Percentiles rank a stretch among this genome's conserved stretches.
phyloP scores from a whole-genome alignment of 139 green algal genomes.

The Yamagishiella unicocca region DNA sequence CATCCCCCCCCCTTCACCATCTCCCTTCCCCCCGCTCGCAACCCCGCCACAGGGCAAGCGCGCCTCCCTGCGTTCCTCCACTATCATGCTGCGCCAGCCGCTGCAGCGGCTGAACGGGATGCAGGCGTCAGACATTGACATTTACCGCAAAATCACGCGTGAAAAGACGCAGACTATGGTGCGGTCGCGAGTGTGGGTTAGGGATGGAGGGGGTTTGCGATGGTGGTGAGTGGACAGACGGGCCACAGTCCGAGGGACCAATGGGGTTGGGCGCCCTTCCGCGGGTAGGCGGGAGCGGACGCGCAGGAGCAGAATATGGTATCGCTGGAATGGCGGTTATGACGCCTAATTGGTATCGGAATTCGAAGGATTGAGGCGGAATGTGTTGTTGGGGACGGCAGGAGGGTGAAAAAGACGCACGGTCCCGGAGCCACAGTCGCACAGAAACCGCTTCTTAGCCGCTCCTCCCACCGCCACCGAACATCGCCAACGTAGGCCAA shows the following conservation, averaged over 20 bases:
- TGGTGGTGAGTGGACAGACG: too few species aligned
- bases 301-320: too few species aligned
- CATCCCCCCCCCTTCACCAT: background rate
- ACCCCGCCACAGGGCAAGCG: slow-evolving; percentile 81
- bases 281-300: too few species aligned
- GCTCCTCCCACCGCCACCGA: background rate
- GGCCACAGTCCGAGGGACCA: too few species aligned
- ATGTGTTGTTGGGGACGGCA: too few species aligned
- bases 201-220: background rate
- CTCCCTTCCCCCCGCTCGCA: background rate
- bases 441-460: background rate
- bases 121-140: slow-evolving; percentile 98
- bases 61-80: slow-evolving; percentile 91
- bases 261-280: too few species aligned
- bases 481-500: too few species aligned
- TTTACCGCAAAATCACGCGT: slow-evolving; percentile 93
- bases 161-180: slow-evolving; percentile 93
- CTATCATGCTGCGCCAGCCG: slow-evolving; percentile 98
- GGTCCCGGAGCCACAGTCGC: background rate
- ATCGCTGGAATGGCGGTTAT: too few species aligned
- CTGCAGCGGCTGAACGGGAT: slow-evolving; percentile 90
- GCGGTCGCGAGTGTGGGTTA: background rate
- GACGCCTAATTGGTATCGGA: too few species aligned
- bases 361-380: too few species aligned
- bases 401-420: too few species aligned